Evolutionary conservation across 2,329 filamentous ascomycete species (phyloP), one percentile per base, ranked within the genome.

Genomic region (Diaporthe ilicicola): DNA sequence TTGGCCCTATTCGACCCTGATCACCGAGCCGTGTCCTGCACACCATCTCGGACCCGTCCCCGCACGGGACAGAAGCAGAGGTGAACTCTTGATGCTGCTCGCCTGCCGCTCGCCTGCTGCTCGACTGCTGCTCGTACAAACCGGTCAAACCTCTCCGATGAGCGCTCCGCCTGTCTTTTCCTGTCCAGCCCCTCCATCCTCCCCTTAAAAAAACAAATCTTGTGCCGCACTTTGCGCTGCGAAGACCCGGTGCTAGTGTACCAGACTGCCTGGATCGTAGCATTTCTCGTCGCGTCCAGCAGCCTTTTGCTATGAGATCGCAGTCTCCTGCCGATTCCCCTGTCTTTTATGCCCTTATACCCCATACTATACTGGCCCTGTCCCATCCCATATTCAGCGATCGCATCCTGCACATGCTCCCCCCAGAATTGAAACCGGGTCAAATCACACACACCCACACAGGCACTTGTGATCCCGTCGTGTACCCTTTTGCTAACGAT

Each of bases 161-260:
- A 44, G 27, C 24, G 27, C 29, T 42, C 42, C n/a, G 44, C 54
- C 42, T 56, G 39, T 27, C 44, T 37, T 13, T 50, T 37, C 7
- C 64, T 55, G 12, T 32, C 34, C 46, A 68, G 53, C 53, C 65
- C 65, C 65, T 46, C 55, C 53, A 39, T 24, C 44, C 29, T 10
- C 32, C 32, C 32, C 32, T 9, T 34, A 34, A 17, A 17, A 13
- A 42, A 50, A 61, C 55, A 71, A 64, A 73, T 29, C 19, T 72
- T 73, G 73, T 76, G 74, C 77, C 77, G 75, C 73, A 74, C 53
- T 72, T 76, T 74, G 74, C 76, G 74, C 66, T 34, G 67, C 59
- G 59, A 75, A 68, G 74, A 70, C 72, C 66, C 62, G 19, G 24
- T 44, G 32, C 39, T 54, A 55, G 44, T 48, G 15, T 53, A n/a